A percentile compares a stretch with the other conserved stretches of the same genome.
Conservation (phyloP, 75 land plant species). For the Pinus albicaulis region DNA sequence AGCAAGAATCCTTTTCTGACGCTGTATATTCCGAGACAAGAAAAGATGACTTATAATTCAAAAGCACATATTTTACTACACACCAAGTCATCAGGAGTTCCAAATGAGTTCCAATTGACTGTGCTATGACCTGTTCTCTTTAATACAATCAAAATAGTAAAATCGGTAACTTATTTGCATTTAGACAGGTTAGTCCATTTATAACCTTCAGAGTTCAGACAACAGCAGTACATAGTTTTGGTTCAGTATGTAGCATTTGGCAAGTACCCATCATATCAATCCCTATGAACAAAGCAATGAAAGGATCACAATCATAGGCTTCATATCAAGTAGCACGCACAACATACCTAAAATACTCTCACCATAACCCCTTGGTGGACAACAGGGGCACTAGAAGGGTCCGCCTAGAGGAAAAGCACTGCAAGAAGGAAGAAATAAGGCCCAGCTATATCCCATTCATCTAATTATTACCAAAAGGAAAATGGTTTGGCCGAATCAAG, state of each 20-base stretch:
- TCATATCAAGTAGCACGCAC: too few species aligned
- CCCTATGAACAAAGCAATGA: neutral
- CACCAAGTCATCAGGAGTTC: neutral
- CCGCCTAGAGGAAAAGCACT: too few species aligned
- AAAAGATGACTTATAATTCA: neutral
- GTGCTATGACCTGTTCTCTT: neutral
- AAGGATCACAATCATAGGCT: neutral
- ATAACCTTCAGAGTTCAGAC: neutral
- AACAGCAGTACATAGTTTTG: neutral
- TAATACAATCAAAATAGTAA: neutral
- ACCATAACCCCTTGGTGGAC: too few species aligned
- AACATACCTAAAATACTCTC: too few species aligned
- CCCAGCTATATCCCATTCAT: too few species aligned
- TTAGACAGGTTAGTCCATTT: neutral
- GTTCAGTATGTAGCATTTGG: neutral
- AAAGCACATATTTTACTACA: neutral
- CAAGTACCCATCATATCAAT: neutral
- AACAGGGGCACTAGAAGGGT: too few species aligned
- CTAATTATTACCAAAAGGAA: too few species aligned
- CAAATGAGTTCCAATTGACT: neutral
- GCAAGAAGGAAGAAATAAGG: too few species aligned
- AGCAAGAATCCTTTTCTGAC: neutral
- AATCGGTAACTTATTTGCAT: neutral
- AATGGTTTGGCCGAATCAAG: too few species aligned
- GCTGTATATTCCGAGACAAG: neutral